Evolutionary conservation across 306 rosid genomes (phyloP), one percentile per base, ranked within the genome.

Genomic region (Ammopiptanthus mongolicus): DNA sequence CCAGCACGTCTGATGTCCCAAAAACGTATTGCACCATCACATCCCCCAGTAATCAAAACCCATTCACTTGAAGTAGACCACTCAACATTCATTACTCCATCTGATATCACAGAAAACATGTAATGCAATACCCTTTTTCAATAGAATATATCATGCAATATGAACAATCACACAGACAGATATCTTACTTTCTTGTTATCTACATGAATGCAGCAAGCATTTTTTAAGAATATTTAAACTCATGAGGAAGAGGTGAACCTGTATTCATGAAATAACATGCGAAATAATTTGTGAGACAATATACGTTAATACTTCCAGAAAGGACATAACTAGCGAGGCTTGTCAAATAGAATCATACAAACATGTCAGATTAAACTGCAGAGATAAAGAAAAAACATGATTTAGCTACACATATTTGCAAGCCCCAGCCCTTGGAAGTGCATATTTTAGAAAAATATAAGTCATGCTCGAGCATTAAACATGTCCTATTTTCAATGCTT

Each of bases 1-100:
- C 97, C 96, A 28, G 99, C 93, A 18, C 96, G 93, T 66, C 99
- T 88, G 66, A 95, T 90, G 84, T 95, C 97, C 99, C 99, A 92
- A 78, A 95, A 95, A 9, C 93, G 97, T 73, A 92, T 87, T 46
- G 99, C 99, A 63, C 99, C 99, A 84, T 95, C 97, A 58, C 97
- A 90, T 60, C 99, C 97, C 23, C 99, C 99, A 18, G 97, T 95
- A 56, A 92, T 75, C 72, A 95, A 85, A 75, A 89, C 82, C 97
- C 97, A 92, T 79, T 95, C 93, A 61, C 93, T 95, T 58, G 99
- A 90, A 64, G 83, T 86, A 69, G 97, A 95, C 97, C 97, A 92
- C 63, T 92, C 99, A 62, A 85, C 96, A 5, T 90, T 67, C 97
- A 95, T 91, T 69, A 95, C 89, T 81, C 99, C 97, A 65, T 92